These are phyloP conservation scores for Blastomyces emzantsi DNA, from an alignment of 2,329 filamentous ascomycete species.

Conservation along the genomic window DNA sequence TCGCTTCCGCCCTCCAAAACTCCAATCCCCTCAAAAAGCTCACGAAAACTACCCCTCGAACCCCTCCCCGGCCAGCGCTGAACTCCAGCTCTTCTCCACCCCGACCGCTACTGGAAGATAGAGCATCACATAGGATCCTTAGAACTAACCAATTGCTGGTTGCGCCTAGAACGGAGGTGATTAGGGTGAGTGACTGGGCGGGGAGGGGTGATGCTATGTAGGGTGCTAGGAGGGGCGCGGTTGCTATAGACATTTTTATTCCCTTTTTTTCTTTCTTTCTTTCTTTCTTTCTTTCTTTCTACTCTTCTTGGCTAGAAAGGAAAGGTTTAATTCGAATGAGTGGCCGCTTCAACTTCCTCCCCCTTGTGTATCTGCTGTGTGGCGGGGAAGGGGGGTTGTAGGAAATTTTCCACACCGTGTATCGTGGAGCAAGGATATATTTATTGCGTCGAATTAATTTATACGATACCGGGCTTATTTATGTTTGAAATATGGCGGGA, in stretches of 20 bases:
- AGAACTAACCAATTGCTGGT: slow-evolving; percentile 50
- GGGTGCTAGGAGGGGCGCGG: slow-evolving; percentile 14
- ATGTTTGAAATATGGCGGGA: not conserved
- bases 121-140: slow-evolving; percentile 42
- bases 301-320: not conserved
- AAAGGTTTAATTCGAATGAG: not conserved
- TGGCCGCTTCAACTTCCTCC: too few species aligned
- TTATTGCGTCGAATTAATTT: not conserved
- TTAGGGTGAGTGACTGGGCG: slow-evolving; percentile 29
- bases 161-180: slow-evolving; percentile 39
- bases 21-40: slow-evolving; percentile 70
- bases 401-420: too few species aligned
- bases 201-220: slow-evolving; percentile 23
- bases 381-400: not conserved
- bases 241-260: slow-evolving; percentile 14
- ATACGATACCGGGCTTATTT: not conserved
- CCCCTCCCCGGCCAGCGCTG: slow-evolving; percentile 4
- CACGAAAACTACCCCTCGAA: slow-evolving; percentile 55
- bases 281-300: not conserved
- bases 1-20: slow-evolving; percentile 68
- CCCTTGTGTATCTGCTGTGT: not conserved
- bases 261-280: not conserved
- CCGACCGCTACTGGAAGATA: slow-evolving; percentile 24
- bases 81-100: slow-evolving; percentile 20
- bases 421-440: not conserved